Evolutionary conservation across 164 flowering plant genomes (phyloP).

Genomic region (Nelumbo lutea): DNA sequence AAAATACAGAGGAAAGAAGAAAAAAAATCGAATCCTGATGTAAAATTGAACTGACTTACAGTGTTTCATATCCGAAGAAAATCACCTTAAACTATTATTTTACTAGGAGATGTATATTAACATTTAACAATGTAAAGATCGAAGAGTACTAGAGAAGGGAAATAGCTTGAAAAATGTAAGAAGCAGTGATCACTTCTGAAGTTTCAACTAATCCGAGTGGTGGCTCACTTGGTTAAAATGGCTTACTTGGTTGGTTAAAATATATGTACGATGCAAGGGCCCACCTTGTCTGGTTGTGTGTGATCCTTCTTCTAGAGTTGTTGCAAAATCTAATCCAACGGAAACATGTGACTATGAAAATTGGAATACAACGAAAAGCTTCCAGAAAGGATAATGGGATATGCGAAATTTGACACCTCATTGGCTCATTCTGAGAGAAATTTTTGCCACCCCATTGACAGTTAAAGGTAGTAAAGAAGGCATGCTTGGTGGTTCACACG

Average conservation of each 20-base stretch:
- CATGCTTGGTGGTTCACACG: conserved; percentile 28
- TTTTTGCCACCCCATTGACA: conserved; percentile 24
- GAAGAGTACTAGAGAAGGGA: no score
- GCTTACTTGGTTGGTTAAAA: neutral
- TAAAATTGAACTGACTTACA: no score
- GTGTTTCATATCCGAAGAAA: no score
- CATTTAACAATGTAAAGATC: no score
- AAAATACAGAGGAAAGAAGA: no score
- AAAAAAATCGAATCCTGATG: no score
- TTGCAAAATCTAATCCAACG: neutral
- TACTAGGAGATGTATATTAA: no score
- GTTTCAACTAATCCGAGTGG: neutral
- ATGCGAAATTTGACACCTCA: neutral
- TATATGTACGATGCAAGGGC: neutral
- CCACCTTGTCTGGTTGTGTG: neutral
- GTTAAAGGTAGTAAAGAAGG: conserved; percentile 18
- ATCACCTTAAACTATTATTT: no score
- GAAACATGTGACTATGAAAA: conserved; percentile 8
- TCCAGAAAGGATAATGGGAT: neutral
- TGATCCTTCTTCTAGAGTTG: neutral
- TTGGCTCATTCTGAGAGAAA: neutral
- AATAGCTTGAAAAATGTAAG: no score
- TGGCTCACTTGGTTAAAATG: neutral
- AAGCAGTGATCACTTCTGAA: no score
- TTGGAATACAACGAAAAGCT: neutral